These are phyloP conservation scores for Chlamydomonas incerta DNA, from an alignment of 139 green algal species.

Conservation along the genomic window DNA sequence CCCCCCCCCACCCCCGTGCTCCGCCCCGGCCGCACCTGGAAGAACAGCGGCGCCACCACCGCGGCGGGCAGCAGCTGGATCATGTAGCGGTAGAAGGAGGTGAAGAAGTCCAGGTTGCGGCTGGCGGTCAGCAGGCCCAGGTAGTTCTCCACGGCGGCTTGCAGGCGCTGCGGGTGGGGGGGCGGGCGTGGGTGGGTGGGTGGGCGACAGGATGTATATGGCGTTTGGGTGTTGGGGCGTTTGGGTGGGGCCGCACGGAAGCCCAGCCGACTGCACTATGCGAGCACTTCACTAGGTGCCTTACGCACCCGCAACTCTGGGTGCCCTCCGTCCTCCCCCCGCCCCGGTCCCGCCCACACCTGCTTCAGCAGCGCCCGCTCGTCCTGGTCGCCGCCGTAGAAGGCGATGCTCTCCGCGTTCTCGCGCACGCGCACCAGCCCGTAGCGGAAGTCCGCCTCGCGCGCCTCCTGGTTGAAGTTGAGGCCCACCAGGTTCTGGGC, in stretches of 20 bases:
- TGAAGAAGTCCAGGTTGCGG: conserved; percentile 98
- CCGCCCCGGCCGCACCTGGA: conserved; percentile 11
- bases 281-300: no score
- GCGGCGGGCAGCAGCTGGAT: conserved; percentile 96
- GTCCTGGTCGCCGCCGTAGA: conserved; percentile 86
- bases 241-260: no score
- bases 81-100: conserved; percentile 91
- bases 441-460: conserved; percentile 89
- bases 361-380: conserved; percentile 50
- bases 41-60: conserved; percentile 85
- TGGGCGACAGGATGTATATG: not conserved
- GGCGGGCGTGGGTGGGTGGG: not conserved
- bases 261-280: no score
- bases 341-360: no score
- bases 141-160: conserved; percentile 86
- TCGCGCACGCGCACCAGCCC: conserved; percentile 91
- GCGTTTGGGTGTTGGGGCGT: not conserved
- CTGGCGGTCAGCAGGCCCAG: conserved; percentile 82
- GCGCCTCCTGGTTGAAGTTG: conserved; percentile 98
- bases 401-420: conserved; percentile 96
- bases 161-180: conserved; percentile 61
- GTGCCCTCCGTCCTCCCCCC: no score
- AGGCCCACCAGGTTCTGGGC: conserved; percentile 87
- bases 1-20: no score
- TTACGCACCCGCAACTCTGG: no score